Base-by-base conservation (phyloP, 345 rosid species). In the Pugionium cornutum region DNA sequence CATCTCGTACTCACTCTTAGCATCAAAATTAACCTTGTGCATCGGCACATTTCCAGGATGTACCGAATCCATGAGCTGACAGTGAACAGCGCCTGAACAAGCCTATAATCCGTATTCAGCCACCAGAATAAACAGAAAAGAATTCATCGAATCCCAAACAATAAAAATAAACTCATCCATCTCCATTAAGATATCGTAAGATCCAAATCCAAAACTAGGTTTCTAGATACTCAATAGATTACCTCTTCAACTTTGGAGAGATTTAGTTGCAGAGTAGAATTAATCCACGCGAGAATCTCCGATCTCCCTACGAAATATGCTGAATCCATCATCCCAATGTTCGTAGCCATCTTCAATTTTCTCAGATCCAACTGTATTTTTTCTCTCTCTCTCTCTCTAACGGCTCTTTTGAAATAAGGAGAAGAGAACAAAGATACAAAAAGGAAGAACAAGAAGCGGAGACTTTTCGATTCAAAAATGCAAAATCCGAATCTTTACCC, bases 241-340 rank as follows among this genome's bases (percentile, higher is more conserved):
- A 87, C 97, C 92, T 94, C 99, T 87, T 90, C 99, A 47, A 94
- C 99, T 85, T 85, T 94, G 72, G 97, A 83, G 77, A 94, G 86
- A 65, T 74, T 86, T 72, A 94, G 97, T 29, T 83, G 95, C 46
- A 90, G 92, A 65, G 88, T 84, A 45, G 91, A 81, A 81, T 88
- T 94, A 72, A 94, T 86, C 99, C 96, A 94, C 1, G 95, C 68
- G 56, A 94, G 95, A 72, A 94, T 90, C 84, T 90, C 96, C 31
- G 96, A 86, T 90, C 99, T 82, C 1, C 96, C 96, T 2, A 94
- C 99, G 78, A 94, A 90, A 47, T 90, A 94, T 4, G 95, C 97
- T 0, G 74, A 44, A 45, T 88, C 99, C 99, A 94, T 88, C 92
- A 84, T 87, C 31, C 97, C 97, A 73, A 90, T 90, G 58, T 83